These are phyloP conservation scores for Diplocarpon mali DNA, from an alignment of 2,329 filamentous ascomycete species.

Conservation along the genomic window DNA sequence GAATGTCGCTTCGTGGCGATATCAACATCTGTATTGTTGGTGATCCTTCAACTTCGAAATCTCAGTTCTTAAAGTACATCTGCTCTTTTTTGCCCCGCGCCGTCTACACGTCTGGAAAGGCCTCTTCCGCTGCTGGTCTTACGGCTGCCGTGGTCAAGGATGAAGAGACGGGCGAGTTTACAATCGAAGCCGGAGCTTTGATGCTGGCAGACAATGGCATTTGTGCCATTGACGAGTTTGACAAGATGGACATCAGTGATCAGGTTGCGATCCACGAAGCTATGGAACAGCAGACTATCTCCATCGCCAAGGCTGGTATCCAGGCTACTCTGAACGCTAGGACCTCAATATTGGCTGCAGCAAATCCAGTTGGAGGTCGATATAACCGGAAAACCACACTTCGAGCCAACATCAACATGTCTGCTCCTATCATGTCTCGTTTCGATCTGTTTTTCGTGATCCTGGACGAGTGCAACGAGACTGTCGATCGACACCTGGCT, in stretches of 20 bases:
- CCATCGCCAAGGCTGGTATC: constrained; percentile 95
- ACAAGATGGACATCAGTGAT: constrained; percentile 98
- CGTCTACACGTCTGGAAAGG: constrained; percentile 96
- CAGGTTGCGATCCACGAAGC: constrained; percentile 99
- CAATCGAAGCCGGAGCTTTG: constrained; percentile 92
- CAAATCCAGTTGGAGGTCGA: constrained; percentile 90
- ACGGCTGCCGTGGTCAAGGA: constrained; percentile 96
- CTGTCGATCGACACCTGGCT: constrained; percentile 79
- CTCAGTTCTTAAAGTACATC: constrained; percentile 96
- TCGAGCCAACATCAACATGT: constrained; percentile 95
- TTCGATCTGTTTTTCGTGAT: constrained; percentile 99
- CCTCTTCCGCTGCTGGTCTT: constrained; percentile 91
- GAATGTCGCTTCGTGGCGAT: constrained; percentile 90
- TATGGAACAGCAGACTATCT: constrained; percentile 99
- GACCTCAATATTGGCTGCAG: constrained; percentile 89
- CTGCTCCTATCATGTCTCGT: constrained; percentile 96
- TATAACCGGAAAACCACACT: constrained; percentile 95
- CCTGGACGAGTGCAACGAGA: constrained; percentile 90
- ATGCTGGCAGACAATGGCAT: constrained; percentile 97
- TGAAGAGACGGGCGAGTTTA: constrained; percentile 96
- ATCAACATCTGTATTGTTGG: constrained; percentile 99
- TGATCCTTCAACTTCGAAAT: constrained; percentile 94
- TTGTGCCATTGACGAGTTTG: constrained; percentile 97
- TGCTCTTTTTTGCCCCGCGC: constrained; percentile 93
- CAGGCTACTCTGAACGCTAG: constrained; percentile 94